Evolutionary conservation across 768 basidiomycete species (phyloP), one percentile per base, ranked within the genome.

Genomic region (Rubroboletus satanas): DNA sequence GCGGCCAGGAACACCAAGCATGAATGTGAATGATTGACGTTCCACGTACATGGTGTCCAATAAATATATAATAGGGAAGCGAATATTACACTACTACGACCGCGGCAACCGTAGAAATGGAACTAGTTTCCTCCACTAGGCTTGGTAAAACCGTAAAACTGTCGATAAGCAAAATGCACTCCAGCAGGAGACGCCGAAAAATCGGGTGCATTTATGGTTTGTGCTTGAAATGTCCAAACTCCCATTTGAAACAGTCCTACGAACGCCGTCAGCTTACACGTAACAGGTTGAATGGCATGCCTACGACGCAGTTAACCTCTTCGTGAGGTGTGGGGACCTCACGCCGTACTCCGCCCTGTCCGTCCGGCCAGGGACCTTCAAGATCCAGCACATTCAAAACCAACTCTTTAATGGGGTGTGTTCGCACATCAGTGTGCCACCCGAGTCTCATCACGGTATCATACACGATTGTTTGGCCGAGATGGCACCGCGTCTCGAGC

Each of bases 161-260:
- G 33, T 62, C 45, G 43, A 51, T 48, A 48, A 36, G 39, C n/a
- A 36, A 36, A 32, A 45, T 29, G 17, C 32, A 17, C 3, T 7
- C 10, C 17, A 11, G 37, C 26, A 41, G 17, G 29, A 45, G 12
- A 37, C 8, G 10, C 15, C 18, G 14, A 47, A 1, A 33, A 6
- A 10, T 35, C 10, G 11, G 26, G 11, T 28, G 32, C 17, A 26
- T 36, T 55, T 17, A 62, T 26, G 56, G 52, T 9, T 44, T 17
- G 45, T 51, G 52, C 56, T 76, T 74, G 70, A 72, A 80, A 49
- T 77, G 66, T 7, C 79, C 78, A 51, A 88, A 90, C 54, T 87
- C 83, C 88, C 88, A 90, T 62, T 85, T 87, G 69, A 73, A 85
- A 70, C 88, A 90, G 54, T 90, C 88, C 88, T 90, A 61, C 8